Base-by-base conservation (phyloP, 2,329 filamentous ascomycete species). In the Neoscytalidium dimidiatum region DNA sequence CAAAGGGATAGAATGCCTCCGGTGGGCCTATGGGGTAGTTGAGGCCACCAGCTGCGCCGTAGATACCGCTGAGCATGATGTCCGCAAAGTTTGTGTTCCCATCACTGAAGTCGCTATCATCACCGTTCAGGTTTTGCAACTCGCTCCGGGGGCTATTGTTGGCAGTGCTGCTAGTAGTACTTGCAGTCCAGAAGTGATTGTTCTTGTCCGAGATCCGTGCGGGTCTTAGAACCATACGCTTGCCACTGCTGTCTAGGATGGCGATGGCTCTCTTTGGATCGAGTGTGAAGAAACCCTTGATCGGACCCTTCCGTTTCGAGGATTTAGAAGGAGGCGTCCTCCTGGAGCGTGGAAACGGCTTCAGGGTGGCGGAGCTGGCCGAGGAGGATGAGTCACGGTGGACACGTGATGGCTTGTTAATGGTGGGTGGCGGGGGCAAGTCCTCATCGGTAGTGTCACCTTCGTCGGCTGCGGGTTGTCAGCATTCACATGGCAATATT, bases 1-100 rank as follows among this genome's bases (percentile, higher is more conserved):
- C 83, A 62, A 89, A 88, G 4, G 90, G 86, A 71, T 91, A 93
- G 75, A 92, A 93, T 7, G 90, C 90, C 76, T 93, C 90, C 0
- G 88, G 84, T 2, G 90, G 89, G 0, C 90, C 90, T 71, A 92
- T 83, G n/a, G 87, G 44, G 26, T 38, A 60, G 31, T 58, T 83
- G 72, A 91, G 88, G 4, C 86, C 86, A 68, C 78, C 80, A 41
- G 83, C 71, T 28, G 72, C 71, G 13, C 76, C 76, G 63, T 88
- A 84, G 79, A 92, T 88, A 70, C 88, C 89, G 56, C 89, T 89
- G 79, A 94, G 88, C 90, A 94, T 93, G 68, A 94, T 84, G 66
- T 92, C 90, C 64, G 88, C 88, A 19, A 66, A 52, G 41, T 57
- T 65, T 19, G 19, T 68, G 41, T 74, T 75, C 46, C 74, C 75